phyloP scores from a whole-genome alignment of 163 green algal genomes.

The Prototheca cutis region DNA sequence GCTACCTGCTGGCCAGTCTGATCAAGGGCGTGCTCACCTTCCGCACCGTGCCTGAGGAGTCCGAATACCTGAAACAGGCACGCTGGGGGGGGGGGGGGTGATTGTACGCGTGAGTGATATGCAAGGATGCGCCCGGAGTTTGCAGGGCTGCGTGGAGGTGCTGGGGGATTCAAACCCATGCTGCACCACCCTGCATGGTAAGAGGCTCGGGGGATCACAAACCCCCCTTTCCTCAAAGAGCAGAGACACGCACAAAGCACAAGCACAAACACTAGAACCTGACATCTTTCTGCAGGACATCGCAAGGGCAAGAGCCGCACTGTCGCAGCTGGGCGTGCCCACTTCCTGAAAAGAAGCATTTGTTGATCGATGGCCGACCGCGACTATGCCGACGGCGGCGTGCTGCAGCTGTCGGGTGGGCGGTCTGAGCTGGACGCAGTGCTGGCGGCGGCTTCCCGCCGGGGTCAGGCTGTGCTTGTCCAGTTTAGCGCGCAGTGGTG shows the following conservation, averaged over 20 bases:
- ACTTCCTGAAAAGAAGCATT: too few relatives aligned
- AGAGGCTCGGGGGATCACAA: too few relatives aligned
- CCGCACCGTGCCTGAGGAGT: constrained; percentile 33
- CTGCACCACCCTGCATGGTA: too few relatives aligned
- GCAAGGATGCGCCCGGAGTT: not conserved
- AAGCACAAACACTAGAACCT: too few relatives aligned
- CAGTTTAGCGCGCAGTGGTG: constrained; percentile 75
- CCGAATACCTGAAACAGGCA: constrained; percentile 25
- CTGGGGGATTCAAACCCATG: too few relatives aligned
- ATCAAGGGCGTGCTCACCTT: constrained; percentile 33
- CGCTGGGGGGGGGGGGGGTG: not conserved
- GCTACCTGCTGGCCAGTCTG: constrained; percentile 16
- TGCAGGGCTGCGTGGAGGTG: too few relatives aligned
- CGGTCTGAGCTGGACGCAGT: not conserved
- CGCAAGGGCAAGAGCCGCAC: too few relatives aligned
- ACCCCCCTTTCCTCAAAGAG: constrained; percentile 1
- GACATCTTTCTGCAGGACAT: constrained; percentile 29
- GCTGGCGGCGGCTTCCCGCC: not conserved
- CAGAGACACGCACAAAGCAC: too few relatives aligned
- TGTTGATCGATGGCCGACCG: too few relatives aligned
- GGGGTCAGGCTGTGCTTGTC: constrained; percentile 33
- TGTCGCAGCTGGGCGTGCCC: too few relatives aligned
- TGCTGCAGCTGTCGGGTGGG: not conserved
- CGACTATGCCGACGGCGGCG: not conserved
- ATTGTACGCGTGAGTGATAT: not conserved